Evolutionary conservation across 1,139 yeast species (phyloP), one percentile per base, ranked within the genome.

Genomic region (Hanseniaspora sp.): DNA sequence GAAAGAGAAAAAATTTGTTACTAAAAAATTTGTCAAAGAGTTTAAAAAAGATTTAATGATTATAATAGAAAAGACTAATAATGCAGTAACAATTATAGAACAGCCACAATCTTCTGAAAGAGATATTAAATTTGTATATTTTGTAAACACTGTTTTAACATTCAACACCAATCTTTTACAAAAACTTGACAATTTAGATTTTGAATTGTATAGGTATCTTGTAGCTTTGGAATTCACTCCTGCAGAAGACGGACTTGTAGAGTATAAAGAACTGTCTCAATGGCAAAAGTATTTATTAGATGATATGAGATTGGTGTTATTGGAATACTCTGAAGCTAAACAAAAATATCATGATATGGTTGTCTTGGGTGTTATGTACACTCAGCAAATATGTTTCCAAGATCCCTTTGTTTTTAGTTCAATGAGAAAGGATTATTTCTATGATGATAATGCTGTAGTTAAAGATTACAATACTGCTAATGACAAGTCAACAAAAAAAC

Each of bases 361-460:
- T 43, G 72, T 81, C 7, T 76, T 76, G 33, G 72, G 86, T 15
- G 73, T 85, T 31, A 76, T 84, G 75, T 78, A 83, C 31, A 75
- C 86, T 0, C 95, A 86, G 62, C 75, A 81, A 5, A 70, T 85
- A 18, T 83, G 95, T 0, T 71, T 84, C 15, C 78, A 76, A 39
- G 94, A 85, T 62, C 86, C 90, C 1, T 86, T 82, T 56, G 83
- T 81, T 1, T 84, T 84, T 67, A 73, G 74, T 55, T 77, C 85
- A 0, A 72, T 83, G 67, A 74, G 73, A 58, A 82, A 80, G 41
- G 84, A 80, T 42, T 58, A 59, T 13, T 45, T 49, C 44, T 45
- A 35, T 42, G 37, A 40, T 7, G 40, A 44, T 29, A 39, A 23
- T 18, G 23, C 42, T 18, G 23, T 39, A 15, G 42, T 39, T 6